Percentiles rank a stretch among this genome's conserved stretches.
Evolutionary conservation across 805 yeast species (phyloP).

Genomic region (Hanseniaspora opuntiae): DNA sequence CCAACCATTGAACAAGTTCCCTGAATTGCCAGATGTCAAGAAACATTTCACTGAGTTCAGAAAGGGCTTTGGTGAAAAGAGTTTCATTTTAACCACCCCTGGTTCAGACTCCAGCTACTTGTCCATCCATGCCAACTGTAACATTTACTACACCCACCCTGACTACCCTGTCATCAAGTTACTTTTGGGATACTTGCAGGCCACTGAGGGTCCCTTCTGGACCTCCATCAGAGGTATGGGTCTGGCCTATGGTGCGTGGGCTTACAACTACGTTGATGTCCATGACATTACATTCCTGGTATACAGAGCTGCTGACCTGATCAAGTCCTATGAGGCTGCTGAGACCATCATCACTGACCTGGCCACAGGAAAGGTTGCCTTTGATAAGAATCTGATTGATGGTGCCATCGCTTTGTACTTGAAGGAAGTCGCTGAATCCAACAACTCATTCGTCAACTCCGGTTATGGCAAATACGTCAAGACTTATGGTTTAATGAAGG

Average conservation of each 20-base stretch:
- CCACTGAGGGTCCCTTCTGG: constrained; percentile 96
- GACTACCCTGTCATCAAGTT: constrained; percentile 61
- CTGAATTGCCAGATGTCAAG: constrained; percentile 39
- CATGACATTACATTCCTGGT: constrained; percentile 56
- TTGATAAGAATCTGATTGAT: constrained; percentile 49
- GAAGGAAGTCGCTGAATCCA: constrained; percentile 52
- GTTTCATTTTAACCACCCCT: constrained; percentile 58
- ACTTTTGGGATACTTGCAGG: constrained; percentile 62
- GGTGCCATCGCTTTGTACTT: constrained; percentile 71
- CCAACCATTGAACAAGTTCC: constrained; percentile 15
- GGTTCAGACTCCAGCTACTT: constrained; percentile 74
- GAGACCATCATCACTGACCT: constrained; percentile 48
- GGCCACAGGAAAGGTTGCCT: constrained; percentile 37
- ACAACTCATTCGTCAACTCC: constrained; percentile 51
- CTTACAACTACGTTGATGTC: constrained; percentile 45
- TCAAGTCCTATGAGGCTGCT: constrained; percentile 47
- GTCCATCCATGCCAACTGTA: constrained; percentile 34
- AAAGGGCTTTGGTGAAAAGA: constrained; percentile 34
- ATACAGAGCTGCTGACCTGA: constrained; percentile 74
- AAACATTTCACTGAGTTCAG: constrained; percentile 48
- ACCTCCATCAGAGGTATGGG: constrained; percentile 91
- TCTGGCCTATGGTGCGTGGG: constrained; percentile 73
- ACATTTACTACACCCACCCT: constrained; percentile 29
- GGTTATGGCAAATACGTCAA: constrained; percentile 46
- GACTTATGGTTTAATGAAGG: constrained; percentile 11